Evolutionary conservation across 2,329 filamentous ascomycete species (phyloP).

Genomic region (Truncatella angustata): DNA sequence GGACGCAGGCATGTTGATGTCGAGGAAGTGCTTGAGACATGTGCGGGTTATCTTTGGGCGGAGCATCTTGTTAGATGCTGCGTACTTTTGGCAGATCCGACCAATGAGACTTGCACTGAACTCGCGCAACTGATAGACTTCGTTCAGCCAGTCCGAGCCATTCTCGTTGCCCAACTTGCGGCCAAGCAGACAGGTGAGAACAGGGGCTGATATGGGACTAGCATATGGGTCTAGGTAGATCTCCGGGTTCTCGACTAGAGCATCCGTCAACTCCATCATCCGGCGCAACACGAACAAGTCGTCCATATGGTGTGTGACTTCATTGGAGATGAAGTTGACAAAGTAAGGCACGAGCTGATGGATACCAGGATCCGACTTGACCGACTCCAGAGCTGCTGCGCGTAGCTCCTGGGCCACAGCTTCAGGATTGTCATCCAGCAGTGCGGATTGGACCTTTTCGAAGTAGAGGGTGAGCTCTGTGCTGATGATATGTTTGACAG

Average conservation of each 20-base stretch:
- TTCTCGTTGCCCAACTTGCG: slow-evolving; percentile 68
- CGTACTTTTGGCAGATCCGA: slow-evolving; percentile 78
- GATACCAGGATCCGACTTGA: slow-evolving; percentile 85
- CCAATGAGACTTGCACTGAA: slow-evolving; percentile 80
- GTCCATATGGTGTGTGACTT: slow-evolving; percentile 91
- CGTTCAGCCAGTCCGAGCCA: slow-evolving; percentile 49
- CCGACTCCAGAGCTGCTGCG: slow-evolving; percentile 78
- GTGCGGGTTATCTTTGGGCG: slow-evolving; percentile 89
- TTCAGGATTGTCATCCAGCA: slow-evolving; percentile 85
- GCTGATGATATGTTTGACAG: slow-evolving; percentile 93
- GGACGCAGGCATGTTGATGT: slow-evolving; percentile 76
- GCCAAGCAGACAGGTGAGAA: slow-evolving; percentile 87
- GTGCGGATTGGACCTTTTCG: slow-evolving; percentile 85
- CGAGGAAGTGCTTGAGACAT: slow-evolving; percentile 87
- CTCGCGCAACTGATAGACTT: slow-evolving; percentile 80
- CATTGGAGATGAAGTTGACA: slow-evolving; percentile 91
- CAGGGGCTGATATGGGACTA: slow-evolving; percentile 72
- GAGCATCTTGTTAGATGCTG: slow-evolving; percentile 74
- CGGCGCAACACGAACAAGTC: slow-evolving; percentile 85
- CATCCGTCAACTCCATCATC: slow-evolving; percentile 87
- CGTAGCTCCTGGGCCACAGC: slow-evolving; percentile 71
- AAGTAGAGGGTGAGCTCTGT: slow-evolving; percentile 97
- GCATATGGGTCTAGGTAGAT: slow-evolving; percentile 68
- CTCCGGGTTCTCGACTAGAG: slow-evolving; percentile 78
- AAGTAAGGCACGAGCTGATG: slow-evolving; percentile 97